These are phyloP conservation scores for Syzygium aqueum DNA, from an alignment of 345 rosid genomes.

Conservation along the genomic window DNA sequence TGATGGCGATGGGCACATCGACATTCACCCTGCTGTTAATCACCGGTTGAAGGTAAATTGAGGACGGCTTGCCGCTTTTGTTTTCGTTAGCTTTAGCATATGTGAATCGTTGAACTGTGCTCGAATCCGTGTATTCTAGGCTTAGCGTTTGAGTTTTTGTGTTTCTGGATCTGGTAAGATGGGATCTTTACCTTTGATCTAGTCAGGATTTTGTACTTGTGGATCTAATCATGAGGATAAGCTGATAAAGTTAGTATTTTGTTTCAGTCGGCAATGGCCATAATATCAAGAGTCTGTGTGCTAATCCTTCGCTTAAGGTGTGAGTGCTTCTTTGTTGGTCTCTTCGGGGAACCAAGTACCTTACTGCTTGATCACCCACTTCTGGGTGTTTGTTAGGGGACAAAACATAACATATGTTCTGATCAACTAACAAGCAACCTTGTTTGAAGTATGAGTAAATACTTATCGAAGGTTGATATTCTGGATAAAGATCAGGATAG, in stretches of 20 bases:
- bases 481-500: neutral
- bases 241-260: neutral
- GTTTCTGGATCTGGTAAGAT: neutral
- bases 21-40: slow-evolving; percentile 96
- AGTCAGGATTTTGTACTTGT: neutral
- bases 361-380: neutral
- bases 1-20: slow-evolving; percentile 57
- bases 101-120: neutral
- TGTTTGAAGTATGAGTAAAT: neutral
- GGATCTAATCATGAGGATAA: neutral
- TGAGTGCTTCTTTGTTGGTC: neutral
- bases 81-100: neutral
- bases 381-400: neutral
- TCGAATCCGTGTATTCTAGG: neutral
- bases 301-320: neutral
- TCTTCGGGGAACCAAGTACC: neutral
- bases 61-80: neutral
- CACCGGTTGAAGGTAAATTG: slow-evolving; percentile 76
- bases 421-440: neutral
- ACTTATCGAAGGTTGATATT: neutral
- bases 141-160: neutral
- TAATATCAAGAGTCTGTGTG: neutral
- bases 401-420: neutral
- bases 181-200: neutral
- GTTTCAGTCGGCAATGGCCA: neutral